Base-by-base conservation (phyloP, 371 early-diverging fungal species). In the Parasitella parasitica region DNA sequence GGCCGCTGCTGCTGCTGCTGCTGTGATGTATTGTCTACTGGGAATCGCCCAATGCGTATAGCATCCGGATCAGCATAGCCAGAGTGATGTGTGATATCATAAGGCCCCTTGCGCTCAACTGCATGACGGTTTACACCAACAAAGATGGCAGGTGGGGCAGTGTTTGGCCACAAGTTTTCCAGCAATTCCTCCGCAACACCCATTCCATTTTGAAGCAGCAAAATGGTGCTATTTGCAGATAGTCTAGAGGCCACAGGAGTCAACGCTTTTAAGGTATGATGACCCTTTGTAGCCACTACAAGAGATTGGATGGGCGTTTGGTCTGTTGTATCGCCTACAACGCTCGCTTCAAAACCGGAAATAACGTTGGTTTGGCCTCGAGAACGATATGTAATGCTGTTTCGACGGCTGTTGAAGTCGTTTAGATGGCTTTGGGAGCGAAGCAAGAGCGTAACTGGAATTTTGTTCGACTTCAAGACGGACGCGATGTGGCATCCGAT, bases 121-220 rank as follows among this genome's bases (percentile, higher is more conserved):
- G 81, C 80, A 59, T 87, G 86, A 2, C 84, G 81, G 54, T 86
- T 85, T 1, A 86, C 78, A 27, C 83, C 86, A 6, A 84, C 67
- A 3, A 78, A 74, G 5, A 87, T 59, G 4, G 70, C 54, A 48
- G 86, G 81, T 6, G 71, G 27, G 3, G 50, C 18, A 3, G 27
- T 50, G 36, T 35, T 59, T 41, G 34, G 66, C 70, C 80, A 83
- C 18, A 78, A 30, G 22, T 57, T 66, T 3, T 67, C 63, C 36
- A 72, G 60, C 11, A 87, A 49, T 37, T 84, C 81, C 20, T 88
- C 86, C n/a, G 70, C 69, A 2, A 74, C 65, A 20, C 89, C 89
- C 86, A 87, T 83, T 6, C 89, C 89, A 51, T 89, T 89, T 57
- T 86, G 86, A 43, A 89, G 39, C 51, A 89, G 62, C 7, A 86